Evolutionary conservation across 495 filamentous ascomycete species (phyloP).

Genomic region (Articulospora tetracladia): DNA sequence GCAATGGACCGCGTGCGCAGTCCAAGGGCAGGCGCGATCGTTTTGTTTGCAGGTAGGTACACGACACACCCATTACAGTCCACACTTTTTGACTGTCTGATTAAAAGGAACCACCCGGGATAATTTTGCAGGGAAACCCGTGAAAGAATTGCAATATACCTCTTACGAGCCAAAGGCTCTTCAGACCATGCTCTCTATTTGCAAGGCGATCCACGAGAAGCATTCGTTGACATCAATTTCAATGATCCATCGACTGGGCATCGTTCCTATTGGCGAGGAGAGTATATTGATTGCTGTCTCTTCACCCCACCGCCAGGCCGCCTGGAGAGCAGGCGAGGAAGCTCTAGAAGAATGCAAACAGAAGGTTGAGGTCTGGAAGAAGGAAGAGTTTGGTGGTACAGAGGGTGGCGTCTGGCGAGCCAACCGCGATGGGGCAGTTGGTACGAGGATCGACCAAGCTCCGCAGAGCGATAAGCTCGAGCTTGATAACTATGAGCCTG

Average conservation of each 20-base stretch:
- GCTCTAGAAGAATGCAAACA: slow-evolving; percentile 84
- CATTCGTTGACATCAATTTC: slow-evolving; percentile 66
- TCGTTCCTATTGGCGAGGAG: slow-evolving; percentile 83
- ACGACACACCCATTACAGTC: background rate
- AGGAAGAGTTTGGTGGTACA: slow-evolving; percentile 75
- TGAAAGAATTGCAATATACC: slow-evolving; percentile 75
- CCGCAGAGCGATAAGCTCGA: background rate
- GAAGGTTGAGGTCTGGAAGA: slow-evolving; percentile 91
- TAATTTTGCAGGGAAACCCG: slow-evolving; percentile 70
- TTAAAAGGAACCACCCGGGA: slow-evolving; percentile 76
- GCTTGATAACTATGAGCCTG: background rate
- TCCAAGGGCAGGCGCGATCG: slow-evolving; percentile 80
- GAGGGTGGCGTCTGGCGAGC: slow-evolving; percentile 84
- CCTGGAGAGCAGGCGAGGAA: slow-evolving; percentile 87
- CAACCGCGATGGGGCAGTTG: slow-evolving; percentile 72
- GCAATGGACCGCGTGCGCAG: slow-evolving; percentile 67
- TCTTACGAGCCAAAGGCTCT: slow-evolving; percentile 77
- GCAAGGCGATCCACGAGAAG: slow-evolving; percentile 47
- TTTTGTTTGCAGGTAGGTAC: slow-evolving; percentile 71
- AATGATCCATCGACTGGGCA: slow-evolving; percentile 83
- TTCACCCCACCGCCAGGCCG: slow-evolving; percentile 78
- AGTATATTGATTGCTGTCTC: slow-evolving; percentile 90
- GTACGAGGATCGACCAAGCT: slow-evolving; percentile 27
- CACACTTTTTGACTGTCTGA: background rate
- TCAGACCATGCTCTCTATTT: slow-evolving; percentile 69